Conservation (phyloP, 768 basidiomycete genomes). For the Pulveroboletus sp. region DNA sequence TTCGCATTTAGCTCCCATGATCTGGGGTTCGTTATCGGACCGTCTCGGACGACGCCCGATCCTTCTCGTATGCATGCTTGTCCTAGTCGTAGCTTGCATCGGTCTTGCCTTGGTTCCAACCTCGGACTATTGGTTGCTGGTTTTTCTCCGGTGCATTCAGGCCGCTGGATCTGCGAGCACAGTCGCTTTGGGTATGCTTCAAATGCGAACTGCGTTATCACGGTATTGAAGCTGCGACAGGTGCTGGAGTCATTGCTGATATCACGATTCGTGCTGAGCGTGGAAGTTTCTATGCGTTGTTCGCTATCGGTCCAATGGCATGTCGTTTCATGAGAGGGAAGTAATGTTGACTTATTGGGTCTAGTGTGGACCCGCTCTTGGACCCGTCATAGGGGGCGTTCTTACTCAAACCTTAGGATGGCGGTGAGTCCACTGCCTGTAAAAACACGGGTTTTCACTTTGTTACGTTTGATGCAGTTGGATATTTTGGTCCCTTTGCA, state of each 20-base stretch:
- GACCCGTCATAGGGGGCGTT: conserved; percentile 50
- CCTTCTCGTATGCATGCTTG: conserved; percentile 58
- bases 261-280: conserved; percentile 71
- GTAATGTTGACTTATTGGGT: neutral
- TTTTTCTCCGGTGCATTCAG: conserved; percentile 75
- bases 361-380: conserved; percentile 55
- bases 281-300: conserved; percentile 71
- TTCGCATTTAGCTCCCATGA: conserved; percentile 48
- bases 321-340: neutral
- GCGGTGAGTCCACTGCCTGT: conserved; percentile 40
- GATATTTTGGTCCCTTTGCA: conserved; percentile 24
- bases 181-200: conserved; percentile 58
- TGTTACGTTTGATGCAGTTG: conserved; percentile 3
- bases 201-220: neutral
- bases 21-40: conserved; percentile 65
- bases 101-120: no score
- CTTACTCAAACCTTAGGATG: conserved; percentile 60
- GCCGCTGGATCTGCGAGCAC: conserved; percentile 79
- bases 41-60: conserved; percentile 61
- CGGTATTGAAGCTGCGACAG: conserved; percentile 30
- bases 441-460: neutral
- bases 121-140: no score
- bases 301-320: conserved; percentile 61
- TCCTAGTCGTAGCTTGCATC: conserved; percentile 66
- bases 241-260: conserved; percentile 77